Base-by-base conservation (phyloP, 2,329 filamentous ascomycete genomes). In the Colletotrichum kahawae region DNA sequence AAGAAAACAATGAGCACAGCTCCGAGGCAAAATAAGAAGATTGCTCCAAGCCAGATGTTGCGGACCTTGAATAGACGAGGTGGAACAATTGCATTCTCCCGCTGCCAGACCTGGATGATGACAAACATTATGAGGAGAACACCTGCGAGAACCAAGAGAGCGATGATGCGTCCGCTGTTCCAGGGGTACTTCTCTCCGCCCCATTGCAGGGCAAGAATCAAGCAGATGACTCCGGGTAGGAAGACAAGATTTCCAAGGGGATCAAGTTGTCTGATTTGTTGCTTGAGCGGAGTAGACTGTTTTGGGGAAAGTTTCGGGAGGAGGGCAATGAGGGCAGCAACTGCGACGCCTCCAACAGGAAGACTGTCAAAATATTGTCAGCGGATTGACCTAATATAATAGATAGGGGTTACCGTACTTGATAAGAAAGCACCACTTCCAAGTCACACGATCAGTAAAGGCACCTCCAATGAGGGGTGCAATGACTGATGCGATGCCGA, bases 191-290 rank as follows among this genome's bases (percentile, higher is more conserved):
- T 80, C 27, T 86, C 83, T 13, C 90, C 90, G 13, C 89, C 90
- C 87, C 88, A 92, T 78, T 91, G 87, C 43, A 92, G 83, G 13
- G 89, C 90, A 4, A 92, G 84, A 14, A 92, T 82, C 16, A 91
- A 82, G 76, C 86, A 88, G 74, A 91, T 81, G 62, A 91, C 84
- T 33, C 86, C 85, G 1, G 89, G 88, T 27, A 90, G 83, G 78
- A 91, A 85, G 71, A 90, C 82, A 14, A 80, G 80, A 4, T 87
- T 86, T 27, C 90, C 89, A 9, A 85, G 48, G 1, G 90, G 90
- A 73, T 93, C 91, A 16, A 63, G 56, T 36, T 74, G 54, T 16
- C 29, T 31, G n/a, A 59, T 59, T 78, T 56, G 79, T 79, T 76
- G 77, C 48, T 60, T 82, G 83, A 78, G 83, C 78, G 83, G 51